These are phyloP conservation scores for Eucalyptus sp. DNA, from an alignment of 345 rosid species.

Conservation along the genomic window DNA sequence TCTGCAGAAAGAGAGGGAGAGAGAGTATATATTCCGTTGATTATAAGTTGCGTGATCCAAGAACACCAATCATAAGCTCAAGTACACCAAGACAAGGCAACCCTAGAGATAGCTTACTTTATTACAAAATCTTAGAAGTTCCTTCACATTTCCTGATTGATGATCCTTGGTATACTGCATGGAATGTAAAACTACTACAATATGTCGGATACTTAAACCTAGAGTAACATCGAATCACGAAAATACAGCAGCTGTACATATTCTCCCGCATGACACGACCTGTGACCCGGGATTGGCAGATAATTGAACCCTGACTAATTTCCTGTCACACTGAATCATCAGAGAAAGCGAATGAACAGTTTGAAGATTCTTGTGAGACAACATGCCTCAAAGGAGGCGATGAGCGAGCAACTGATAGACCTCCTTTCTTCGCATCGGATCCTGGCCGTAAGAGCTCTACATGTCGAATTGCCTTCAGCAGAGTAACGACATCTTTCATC, in stretches of 20 bases:
- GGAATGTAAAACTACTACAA: neutral
- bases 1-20: neutral
- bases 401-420: neutral
- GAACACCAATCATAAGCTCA: neutral
- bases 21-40: neutral
- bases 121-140: neutral
- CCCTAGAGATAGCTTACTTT: neutral
- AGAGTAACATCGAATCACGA: neutral
- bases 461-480: constrained; percentile 76
- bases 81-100: neutral
- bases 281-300: neutral
- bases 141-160: neutral
- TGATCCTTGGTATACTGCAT: neutral
- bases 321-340: constrained; percentile 41
- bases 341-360: constrained; percentile 65
- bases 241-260: neutral
- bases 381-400: constrained; percentile 28
- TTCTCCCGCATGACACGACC: neutral
- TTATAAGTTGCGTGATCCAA: neutral
- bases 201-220: neutral
- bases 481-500: constrained; percentile 87
- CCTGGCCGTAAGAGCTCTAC: constrained; percentile 33
- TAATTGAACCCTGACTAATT: neutral
- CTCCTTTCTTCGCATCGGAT: constrained; percentile 22
- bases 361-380: constrained; percentile 58